Base-by-base conservation (phyloP, 2,329 filamentous ascomycete genomes). In the Tolypocladium album region DNA sequence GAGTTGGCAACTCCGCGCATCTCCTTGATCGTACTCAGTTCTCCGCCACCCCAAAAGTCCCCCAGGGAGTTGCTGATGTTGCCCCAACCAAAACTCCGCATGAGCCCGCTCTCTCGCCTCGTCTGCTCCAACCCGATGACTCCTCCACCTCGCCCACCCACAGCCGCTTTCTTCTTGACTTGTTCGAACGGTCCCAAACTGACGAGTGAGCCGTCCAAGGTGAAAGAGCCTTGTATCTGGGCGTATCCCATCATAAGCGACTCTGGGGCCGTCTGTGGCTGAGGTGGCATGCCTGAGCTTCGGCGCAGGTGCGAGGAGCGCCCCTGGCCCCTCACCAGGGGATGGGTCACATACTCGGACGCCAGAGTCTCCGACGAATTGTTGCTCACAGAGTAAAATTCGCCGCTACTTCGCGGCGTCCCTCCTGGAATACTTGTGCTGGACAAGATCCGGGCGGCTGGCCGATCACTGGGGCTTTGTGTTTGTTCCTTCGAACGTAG, bases 201-300 rank as follows among this genome's bases (percentile, higher is more conserved):
- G 61, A 99, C 86, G 27, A 99, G 77, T 1, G 94, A 96, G 0
- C 92, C 92, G 69, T 99, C 94, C 8, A 99, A 76, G 0, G 87
- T 91, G 67, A 99, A 99, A 0, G 90, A 92, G 4, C 94, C 94
- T 72, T 91, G 89, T 2, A 97, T 85, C 67, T 99, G 94, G 3
- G 90, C 93, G 74, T 96, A 99, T 0, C 92, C 94, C 94, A 99
- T 99, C 86, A 99, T 95, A 59, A 99, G 76, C 1, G 88, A 87
- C 71, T 97, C 92, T 0, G 90, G 86, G 45, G 79, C 71, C 66
- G 76, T 78, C 47, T 78, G 70, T 55, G 76, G 75, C 63, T 76
- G 74, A 61, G 72, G 72, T 62, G 72, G 68, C 59, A 80, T 68
- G 58, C 73, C 76, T 36, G 82, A 79, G 62, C 74, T 75, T 57